These are phyloP conservation scores for Gardenia jasminoides DNA, from an alignment of 257 asterid species.

Conservation along the genomic window DNA sequence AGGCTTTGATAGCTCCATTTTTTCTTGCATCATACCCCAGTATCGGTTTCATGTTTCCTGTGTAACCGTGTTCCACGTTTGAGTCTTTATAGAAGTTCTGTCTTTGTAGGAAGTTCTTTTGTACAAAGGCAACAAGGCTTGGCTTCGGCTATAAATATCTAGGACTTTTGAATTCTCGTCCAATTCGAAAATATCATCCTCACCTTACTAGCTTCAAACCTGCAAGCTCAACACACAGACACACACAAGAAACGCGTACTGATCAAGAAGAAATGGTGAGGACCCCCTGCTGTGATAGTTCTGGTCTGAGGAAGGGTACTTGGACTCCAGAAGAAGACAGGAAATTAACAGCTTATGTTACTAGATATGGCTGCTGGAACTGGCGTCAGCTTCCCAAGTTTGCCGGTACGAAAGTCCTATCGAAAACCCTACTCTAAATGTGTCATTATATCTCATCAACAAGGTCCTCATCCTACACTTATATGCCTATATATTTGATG, in stretches of 20 bases:
- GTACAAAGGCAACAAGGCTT: background rate
- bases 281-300: constrained; percentile 22
- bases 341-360: constrained; percentile 36
- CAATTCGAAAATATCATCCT: background rate
- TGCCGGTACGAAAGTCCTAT: constrained; percentile 22
- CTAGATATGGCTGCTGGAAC: constrained; percentile 47
- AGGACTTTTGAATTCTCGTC: background rate
- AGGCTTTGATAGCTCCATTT: background rate
- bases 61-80: constrained; percentile 8
- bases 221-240: background rate
- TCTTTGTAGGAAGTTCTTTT: background rate
- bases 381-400: constrained; percentile 53
- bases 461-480: background rate
- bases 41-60: background rate
- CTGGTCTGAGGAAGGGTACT: constrained; percentile 48
- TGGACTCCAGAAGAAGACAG: constrained; percentile 58
- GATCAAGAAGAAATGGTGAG: constrained; percentile 24
- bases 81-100: background rate
- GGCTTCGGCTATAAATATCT: background rate
- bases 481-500: no score
- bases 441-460: background rate
- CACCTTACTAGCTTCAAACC: no score
- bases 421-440: background rate
- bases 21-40: background rate
- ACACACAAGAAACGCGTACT: background rate